These are phyloP conservation scores for Collybia sp. DNA, from an alignment of 768 basidiomycete genomes.

Conservation along the genomic window DNA sequence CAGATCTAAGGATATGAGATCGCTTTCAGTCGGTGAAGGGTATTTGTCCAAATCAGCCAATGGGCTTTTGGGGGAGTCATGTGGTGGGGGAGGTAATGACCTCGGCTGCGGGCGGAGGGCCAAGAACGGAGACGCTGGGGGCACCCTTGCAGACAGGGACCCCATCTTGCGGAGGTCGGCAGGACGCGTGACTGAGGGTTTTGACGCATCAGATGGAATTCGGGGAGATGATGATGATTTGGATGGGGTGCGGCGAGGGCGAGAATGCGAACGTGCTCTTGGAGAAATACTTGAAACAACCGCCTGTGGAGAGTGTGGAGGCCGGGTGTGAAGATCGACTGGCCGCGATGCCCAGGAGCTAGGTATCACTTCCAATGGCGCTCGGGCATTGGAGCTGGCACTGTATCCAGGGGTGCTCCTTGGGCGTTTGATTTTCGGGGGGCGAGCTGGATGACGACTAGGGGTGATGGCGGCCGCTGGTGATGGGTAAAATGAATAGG, in stretches of 20 bases:
- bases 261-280: constrained; percentile 7
- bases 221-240: not conserved
- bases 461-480: no score
- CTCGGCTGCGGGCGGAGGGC: no score
- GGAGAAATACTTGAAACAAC: not conserved
- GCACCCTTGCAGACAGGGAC: no score
- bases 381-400: no score
- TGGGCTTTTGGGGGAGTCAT: not conserved
- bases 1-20: constrained; percentile 10
- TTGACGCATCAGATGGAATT: not conserved
- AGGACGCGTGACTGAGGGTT: not conserved
- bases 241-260: not conserved
- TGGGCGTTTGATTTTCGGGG: no score
- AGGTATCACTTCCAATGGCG: constrained; percentile 4
- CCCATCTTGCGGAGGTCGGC: not conserved
- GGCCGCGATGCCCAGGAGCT: constrained; percentile 19
- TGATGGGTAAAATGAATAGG: no score
- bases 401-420: no score
- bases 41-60: not conserved
- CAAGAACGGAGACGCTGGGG: no score
- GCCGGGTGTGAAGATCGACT: constrained; percentile 14
- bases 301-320: not conserved
- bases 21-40: not conserved
- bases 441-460: no score
- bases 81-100: not conserved